Percentiles rank a stretch among this genome's conserved stretches.
phyloP scores from a whole-genome alignment of 225 moss, liverwort and hornwort genomes.

The Marchantia polymorpha region DNA sequence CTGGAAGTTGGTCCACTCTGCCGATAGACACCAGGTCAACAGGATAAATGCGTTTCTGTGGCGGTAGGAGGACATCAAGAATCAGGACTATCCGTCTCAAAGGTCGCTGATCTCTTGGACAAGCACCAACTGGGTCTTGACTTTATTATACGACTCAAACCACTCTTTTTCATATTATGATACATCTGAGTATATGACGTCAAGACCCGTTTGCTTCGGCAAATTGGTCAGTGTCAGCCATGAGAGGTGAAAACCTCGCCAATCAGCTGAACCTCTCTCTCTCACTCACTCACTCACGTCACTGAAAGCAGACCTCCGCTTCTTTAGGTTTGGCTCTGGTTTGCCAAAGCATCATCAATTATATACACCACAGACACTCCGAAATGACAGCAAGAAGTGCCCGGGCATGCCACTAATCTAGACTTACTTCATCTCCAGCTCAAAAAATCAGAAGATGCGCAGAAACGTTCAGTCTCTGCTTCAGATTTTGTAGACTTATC shows the following conservation, averaged over 20 bases:
- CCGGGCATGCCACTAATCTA: not conserved
- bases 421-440: slow-evolving; percentile 16
- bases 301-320: slow-evolving; percentile 2
- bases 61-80: too few relatives aligned
- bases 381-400: not conserved
- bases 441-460: slow-evolving; percentile 7
- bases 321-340: slow-evolving; percentile 7
- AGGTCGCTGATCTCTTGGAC: not conserved
- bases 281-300: not conserved
- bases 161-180: slow-evolving; percentile 9
- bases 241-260: not conserved
- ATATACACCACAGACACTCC: slow-evolving; percentile 30
- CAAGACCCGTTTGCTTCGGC: not conserved
- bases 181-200: slow-evolving; percentile 8
- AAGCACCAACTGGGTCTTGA: slow-evolving; percentile 4
- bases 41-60: too few relatives aligned
- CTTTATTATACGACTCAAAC: slow-evolving; percentile 13
- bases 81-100: too few relatives aligned
- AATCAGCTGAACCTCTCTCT: not conserved
- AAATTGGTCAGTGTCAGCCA: not conserved
- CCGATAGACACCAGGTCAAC: too few relatives aligned
- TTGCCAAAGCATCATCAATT: slow-evolving; percentile 30
- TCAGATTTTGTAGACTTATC: slow-evolving; percentile 5
- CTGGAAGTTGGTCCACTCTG: too few relatives aligned
- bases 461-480: not conserved